These are phyloP conservation scores for Odontarrhena argentea DNA, from an alignment of 345 rosid genomes.

Conservation along the genomic window DNA sequence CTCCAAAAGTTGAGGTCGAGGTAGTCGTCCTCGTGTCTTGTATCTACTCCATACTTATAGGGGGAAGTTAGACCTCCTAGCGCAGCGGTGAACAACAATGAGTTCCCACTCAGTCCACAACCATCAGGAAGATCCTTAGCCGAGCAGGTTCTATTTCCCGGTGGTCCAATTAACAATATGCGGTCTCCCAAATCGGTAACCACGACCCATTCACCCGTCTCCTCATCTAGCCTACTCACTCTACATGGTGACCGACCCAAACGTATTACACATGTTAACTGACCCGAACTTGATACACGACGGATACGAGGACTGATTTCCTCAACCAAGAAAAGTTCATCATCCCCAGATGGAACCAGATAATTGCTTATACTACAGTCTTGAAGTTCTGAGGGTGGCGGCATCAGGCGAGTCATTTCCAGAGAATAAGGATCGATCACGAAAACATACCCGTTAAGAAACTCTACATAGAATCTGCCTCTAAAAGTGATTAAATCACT, in stretches of 20 bases:
- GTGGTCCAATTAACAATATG: no score
- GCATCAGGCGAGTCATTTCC: not conserved
- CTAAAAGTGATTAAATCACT: not conserved
- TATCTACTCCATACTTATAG: no score
- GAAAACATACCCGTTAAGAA: not conserved
- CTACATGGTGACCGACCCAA: not conserved
- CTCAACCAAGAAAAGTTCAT: conserved; percentile 5
- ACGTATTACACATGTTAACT: no score
- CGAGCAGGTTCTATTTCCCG: not conserved
- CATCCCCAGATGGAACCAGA: not conserved
- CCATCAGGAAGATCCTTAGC: conserved; percentile 6
- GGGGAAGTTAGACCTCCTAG: not conserved
- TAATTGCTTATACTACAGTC: not conserved
- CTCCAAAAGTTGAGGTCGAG: no score
- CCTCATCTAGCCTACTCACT: no score
- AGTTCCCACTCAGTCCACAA: conserved; percentile 5
- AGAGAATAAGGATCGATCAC: not conserved
- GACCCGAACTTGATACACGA: no score
- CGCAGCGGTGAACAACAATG: not conserved
- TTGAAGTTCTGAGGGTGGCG: not conserved
- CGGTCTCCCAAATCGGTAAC: no score
- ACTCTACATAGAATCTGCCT: not conserved
- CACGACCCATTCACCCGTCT: no score
- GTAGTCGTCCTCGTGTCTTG: no score
- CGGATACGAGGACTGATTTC: not conserved